Conservation (phyloP, 192 early-diverging fungal species). For the Globomyces pollinis-pini region DNA sequence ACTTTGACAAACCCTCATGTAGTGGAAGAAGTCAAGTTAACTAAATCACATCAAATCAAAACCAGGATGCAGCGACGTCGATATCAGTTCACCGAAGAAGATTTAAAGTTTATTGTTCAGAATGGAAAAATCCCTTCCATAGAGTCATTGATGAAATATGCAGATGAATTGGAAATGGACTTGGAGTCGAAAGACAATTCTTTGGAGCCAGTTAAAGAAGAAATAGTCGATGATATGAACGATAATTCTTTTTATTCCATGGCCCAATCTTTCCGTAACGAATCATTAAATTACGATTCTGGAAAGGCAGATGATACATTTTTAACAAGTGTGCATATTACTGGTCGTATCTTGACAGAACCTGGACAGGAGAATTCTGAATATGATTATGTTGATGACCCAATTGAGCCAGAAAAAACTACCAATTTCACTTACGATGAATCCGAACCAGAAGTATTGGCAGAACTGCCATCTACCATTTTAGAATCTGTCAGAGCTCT, state of each 20-base stretch:
- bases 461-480: constrained; percentile 26
- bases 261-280: neutral
- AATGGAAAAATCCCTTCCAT: constrained; percentile 29
- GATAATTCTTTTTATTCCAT: no score
- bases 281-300: constrained; percentile 30
- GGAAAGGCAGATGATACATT: constrained; percentile 37
- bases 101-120: constrained; percentile 38
- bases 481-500: constrained; percentile 35
- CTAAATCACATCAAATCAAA: constrained; percentile 6
- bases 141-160: constrained; percentile 28
- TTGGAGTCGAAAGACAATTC: neutral
- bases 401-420: neutral
- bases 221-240: neutral
- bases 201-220: neutral
- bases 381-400: constrained; percentile 1
- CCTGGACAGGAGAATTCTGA: neutral
- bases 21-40: neutral
- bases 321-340: constrained; percentile 51
- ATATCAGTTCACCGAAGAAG: constrained; percentile 40
- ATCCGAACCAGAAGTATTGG: neutral
- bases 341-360: constrained; percentile 5
- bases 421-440: neutral
- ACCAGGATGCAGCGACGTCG: constrained; percentile 22
- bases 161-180: constrained; percentile 11
- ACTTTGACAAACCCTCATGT: neutral